Evolutionary conservation across 1,284 basidiomycete species (phyloP), one percentile per base, ranked within the genome.

Genomic region (Sporisorium exsertum): DNA sequence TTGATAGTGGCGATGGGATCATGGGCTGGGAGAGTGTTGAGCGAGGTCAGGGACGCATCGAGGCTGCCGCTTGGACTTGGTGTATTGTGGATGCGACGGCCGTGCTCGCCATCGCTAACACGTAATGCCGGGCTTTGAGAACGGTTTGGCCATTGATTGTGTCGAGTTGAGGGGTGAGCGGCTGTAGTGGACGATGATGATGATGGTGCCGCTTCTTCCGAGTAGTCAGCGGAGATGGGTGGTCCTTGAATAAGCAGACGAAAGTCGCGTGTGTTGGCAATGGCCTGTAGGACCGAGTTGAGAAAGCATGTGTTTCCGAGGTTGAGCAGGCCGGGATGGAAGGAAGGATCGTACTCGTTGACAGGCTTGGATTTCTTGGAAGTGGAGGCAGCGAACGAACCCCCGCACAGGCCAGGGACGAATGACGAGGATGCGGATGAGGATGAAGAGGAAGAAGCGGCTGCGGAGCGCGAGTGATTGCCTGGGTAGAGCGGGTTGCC

Each of bases 231-330:
- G 7, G 59, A 47, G 22, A 42, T 4, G 9, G 72, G 55, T 16
- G 72, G 65, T 5, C 73, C 73, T 26, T 88, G 86, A 78, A 91
- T 91, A 74, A 88, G 88, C 3, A 90, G 88, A 27, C 91, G 88
- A 79, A 90, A 89, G 42, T 89, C 88, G 26, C 92, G 86, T 37
- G 91, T 87, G 20, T 87, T 88, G 2, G 91, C 92, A 3, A 91
- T 90, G 35, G 89, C 88, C 83, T 91, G 94, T 40, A 95, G 87
- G 22, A 93, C 93, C 20, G 93, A 94, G 86, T 95, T 95, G 90
- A 95, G 92, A 86, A 94, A 95, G 86, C 94, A 95, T 0, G 93
- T 94, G 86, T 95, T 95, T 49, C 93, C 93, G 87, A 94, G 91
- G 85, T 94, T 94, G 75, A 91, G 85, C 37, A 94, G 88, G 1